Evolutionary conservation across 164 flowering plant species (phyloP), one percentile per base, ranked within the genome.

Genomic region (Umbellularia californica): DNA sequence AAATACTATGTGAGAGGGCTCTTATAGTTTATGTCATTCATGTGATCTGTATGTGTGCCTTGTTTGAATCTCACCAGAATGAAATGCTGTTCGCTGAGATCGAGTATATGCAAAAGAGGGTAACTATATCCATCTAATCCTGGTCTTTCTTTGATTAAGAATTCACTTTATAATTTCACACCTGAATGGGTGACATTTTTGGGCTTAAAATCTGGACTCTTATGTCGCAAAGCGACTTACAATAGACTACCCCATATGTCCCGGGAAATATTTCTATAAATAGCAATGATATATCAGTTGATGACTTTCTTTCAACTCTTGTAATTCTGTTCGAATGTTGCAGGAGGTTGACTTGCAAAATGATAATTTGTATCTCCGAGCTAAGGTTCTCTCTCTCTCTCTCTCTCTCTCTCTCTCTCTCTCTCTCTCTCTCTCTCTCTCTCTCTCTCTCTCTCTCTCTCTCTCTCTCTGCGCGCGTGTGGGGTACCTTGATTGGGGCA

Each of bases 71-170:
- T 55, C 58, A 2, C 65, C 90, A 94, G 98, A 94, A 94, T 80
- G 98, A 94, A 81, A 79, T 88, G 75, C 71, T 94, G 77, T 90
- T 88, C 75, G 89, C 90, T 35, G 98, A 94, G 72, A 88, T 92
- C 69, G 92, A 94, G 81, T 89, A 85, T 77, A 91, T 94, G 97
- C 98, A 91, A 78, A 92, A 90, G 76, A 85, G 92, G 94, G 98
- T 94, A 88, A 79, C 35, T 72, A 60, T 14, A 24, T 13, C 52
- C 2, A 14, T 66, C 24, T 7, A 4, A 4, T 19, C 33, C 58
- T 10, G 20, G 23, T 75, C 28, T 19, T 68, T 23, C 33, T 50
- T 64, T 67, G 2, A 20, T 28, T 66, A 17, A 64, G 67, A 9
- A 24, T 7, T 19, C 14, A 64, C 27, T 1, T n/a, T 11, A 24